A percentile compares a stretch with the other conserved stretches of the same genome.
These are phyloP conservation scores for Cyathus pygmaeus DNA, from an alignment of 1,284 basidiomycete species.

Conservation along the genomic window DNA sequence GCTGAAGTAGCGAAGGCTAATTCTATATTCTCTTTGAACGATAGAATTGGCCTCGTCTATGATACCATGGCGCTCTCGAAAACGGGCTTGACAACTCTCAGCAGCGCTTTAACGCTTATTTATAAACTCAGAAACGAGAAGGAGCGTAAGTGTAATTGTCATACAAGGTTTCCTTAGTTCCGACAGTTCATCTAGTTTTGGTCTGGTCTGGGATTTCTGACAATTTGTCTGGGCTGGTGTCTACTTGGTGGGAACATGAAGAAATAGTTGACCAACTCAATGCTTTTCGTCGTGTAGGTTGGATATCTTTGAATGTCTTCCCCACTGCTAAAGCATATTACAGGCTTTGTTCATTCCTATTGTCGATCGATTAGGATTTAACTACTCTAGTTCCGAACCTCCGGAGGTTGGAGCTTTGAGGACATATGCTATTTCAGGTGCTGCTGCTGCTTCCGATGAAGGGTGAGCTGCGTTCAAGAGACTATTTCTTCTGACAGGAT, in stretches of 20 bases:
- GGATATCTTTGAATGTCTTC: not conserved
- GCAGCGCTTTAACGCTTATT: slow-evolving; percentile 80
- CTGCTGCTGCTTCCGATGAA: slow-evolving; percentile 72
- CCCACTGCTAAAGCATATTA: slow-evolving; percentile 5
- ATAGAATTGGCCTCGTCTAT: slow-evolving; percentile 87
- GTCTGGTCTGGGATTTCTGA: slow-evolving; percentile 78
- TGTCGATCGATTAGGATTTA: slow-evolving; percentile 84
- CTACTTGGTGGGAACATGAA: slow-evolving; percentile 89
- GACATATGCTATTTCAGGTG: slow-evolving; percentile 77
- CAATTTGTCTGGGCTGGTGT: slow-evolving; percentile 66
- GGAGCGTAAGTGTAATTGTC: slow-evolving; percentile 66
- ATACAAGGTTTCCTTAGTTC: not conserved
- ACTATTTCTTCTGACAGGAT: too few species aligned
- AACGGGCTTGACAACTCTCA: slow-evolving; percentile 82
- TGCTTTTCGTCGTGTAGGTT: slow-evolving; percentile 68
- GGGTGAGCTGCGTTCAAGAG: too few species aligned
- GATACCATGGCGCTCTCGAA: slow-evolving; percentile 85
- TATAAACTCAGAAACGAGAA: slow-evolving; percentile 76
- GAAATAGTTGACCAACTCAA: slow-evolving; percentile 70
- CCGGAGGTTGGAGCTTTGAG: slow-evolving; percentile 82
- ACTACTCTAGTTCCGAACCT: slow-evolving; percentile 76
- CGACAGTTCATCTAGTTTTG: slow-evolving; percentile 56
- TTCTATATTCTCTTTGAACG: slow-evolving; percentile 81
- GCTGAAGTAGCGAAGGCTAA: slow-evolving; percentile 76
- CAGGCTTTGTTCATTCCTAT: slow-evolving; percentile 83